These are phyloP conservation scores for Termitomyces sp. DNA, from an alignment of 768 basidiomycete genomes.

Conservation along the genomic window DNA sequence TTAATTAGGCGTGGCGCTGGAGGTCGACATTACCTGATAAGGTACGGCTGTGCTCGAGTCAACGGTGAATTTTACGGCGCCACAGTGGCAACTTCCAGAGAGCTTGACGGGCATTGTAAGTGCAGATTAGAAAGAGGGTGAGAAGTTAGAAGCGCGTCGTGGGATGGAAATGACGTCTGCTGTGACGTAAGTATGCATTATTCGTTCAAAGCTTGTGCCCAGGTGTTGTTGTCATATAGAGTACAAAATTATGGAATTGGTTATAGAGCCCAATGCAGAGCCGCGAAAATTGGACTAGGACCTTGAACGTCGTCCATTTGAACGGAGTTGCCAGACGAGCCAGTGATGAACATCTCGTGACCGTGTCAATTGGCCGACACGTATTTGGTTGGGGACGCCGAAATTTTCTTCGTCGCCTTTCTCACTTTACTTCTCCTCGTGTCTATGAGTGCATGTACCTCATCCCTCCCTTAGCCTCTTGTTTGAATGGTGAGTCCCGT, in stretches of 20 bases:
- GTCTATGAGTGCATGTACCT: background rate
- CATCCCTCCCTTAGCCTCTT: background rate
- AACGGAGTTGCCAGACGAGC: background rate
- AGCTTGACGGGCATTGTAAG: slow-evolving; percentile 49
- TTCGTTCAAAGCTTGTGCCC: background rate
- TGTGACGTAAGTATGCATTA: background rate
- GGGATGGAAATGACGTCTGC: background rate
- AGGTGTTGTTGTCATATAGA: background rate
- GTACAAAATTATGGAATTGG: background rate
- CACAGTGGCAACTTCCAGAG: slow-evolving; percentile 50
- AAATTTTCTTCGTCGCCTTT: background rate
- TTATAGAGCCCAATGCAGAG: background rate
- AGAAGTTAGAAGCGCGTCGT: background rate
- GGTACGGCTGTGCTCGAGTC: slow-evolving; percentile 55
- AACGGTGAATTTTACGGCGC: slow-evolving; percentile 40
- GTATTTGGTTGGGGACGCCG: too few relatives aligned
- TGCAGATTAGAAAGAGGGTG: background rate
- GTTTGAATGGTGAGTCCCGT: background rate
- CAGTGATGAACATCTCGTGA: background rate
- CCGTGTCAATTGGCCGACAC: background rate
- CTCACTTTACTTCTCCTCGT: background rate
- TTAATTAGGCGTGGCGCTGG: background rate
- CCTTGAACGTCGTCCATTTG: too few relatives aligned
- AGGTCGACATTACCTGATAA: slow-evolving; percentile 40
- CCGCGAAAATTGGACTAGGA: background rate